These are phyloP conservation scores for Pestalotiopsis sp. DNA, from an alignment of 2,329 filamentous ascomycete species.

Conservation along the genomic window DNA sequence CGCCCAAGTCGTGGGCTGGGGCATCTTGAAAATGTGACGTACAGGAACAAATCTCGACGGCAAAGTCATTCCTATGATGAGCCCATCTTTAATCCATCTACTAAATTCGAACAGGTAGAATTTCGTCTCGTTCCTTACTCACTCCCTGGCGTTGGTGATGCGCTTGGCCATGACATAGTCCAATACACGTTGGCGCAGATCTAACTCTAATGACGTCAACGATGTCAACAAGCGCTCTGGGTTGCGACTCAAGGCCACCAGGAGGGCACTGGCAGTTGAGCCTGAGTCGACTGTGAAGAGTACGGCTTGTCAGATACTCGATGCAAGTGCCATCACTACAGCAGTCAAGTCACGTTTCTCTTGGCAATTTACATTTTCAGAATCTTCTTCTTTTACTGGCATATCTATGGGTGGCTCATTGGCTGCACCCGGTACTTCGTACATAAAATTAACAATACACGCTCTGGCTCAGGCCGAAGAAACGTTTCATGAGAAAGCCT, in stretches of 20 bases:
- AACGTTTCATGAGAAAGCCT: neutral
- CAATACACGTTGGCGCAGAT: too few species aligned
- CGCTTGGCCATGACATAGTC: too few species aligned
- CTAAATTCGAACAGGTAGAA: too few species aligned
- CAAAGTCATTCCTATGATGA: neutral
- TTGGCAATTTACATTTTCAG: too few species aligned
- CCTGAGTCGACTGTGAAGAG: neutral
- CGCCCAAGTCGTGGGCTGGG: neutral
- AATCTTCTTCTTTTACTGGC: too few species aligned
- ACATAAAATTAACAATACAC: too few species aligned
- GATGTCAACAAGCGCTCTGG: neutral
- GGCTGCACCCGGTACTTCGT: too few species aligned
- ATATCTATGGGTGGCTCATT: too few species aligned
- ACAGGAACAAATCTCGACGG: too few species aligned
- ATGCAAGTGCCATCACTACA: neutral
- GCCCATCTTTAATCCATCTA: too few species aligned
- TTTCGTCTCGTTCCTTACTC: neutral
- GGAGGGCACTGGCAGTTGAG: neutral
- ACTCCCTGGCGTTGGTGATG: too few species aligned
- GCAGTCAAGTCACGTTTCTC: neutral
- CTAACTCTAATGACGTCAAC: conserved; percentile 2
- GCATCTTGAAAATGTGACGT: neutral
- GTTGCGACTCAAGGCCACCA: neutral
- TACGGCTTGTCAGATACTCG: neutral
- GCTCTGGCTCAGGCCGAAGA: too few species aligned